Percentiles rank a stretch among this genome's conserved stretches.
Evolutionary conservation across 352 stramenopile genomes (phyloP).

Genomic region (Globisporangium iwayamae): DNA sequence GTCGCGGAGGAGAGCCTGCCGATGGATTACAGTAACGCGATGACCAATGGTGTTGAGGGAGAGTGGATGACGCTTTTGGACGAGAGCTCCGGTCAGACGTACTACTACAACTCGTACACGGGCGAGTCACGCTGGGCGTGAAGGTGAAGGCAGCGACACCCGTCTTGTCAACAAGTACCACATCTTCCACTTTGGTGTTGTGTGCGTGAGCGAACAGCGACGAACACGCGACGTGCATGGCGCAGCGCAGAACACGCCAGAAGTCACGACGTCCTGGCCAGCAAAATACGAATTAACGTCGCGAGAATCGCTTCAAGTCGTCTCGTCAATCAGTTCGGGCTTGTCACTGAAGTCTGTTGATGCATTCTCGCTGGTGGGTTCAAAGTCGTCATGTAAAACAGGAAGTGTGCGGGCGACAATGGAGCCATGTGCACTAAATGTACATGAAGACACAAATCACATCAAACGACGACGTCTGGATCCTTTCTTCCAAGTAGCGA

Average conservation of each 20-base stretch:
- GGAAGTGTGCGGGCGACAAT: no score
- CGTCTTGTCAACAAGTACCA: background rate
- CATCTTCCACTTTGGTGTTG: background rate
- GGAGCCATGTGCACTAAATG: no score
- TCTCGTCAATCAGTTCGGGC: background rate
- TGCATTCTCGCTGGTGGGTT: no score
- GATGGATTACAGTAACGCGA: conserved; percentile 17
- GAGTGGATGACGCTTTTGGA: conserved; percentile 64
- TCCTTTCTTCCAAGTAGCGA: no score
- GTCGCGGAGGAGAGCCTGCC: conserved; percentile 16
- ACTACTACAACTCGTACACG: conserved; percentile 75
- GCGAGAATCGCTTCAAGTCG: background rate
- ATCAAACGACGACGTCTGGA: no score
- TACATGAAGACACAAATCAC: no score
- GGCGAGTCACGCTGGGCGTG: conserved; percentile 69
- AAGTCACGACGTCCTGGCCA: background rate
- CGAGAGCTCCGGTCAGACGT: conserved; percentile 52
- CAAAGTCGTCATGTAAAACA: no score
- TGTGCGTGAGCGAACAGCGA: background rate
- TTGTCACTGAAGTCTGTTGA: no score
- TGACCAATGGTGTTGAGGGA: conserved; percentile 13
- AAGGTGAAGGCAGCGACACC: background rate
- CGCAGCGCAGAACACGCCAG: background rate
- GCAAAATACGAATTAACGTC: no score
- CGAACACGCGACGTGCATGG: background rate